phyloP scores from a whole-genome alignment of 768 basidiomycete genomes.

The Tulasnella sp. region DNA sequence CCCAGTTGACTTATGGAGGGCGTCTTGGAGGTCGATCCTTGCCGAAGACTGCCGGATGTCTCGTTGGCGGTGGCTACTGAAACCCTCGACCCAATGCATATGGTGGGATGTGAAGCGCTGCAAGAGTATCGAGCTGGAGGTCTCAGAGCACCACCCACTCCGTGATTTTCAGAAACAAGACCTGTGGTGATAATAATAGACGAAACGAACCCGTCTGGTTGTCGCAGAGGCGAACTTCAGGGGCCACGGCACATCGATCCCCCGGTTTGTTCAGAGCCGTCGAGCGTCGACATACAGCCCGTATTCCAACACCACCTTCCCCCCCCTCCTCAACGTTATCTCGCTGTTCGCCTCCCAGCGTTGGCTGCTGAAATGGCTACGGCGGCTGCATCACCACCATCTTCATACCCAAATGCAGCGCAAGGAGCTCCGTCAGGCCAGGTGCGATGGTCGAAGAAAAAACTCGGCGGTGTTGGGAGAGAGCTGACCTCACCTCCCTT shows the following conservation, averaged over 20 bases:
- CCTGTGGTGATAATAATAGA: too few species aligned
- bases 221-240: neutral
- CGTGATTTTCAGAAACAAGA: too few species aligned
- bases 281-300: neutral
- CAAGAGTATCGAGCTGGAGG: too few species aligned
- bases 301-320: slow-evolving; percentile 5
- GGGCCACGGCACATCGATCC: neutral
- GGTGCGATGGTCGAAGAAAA: neutral
- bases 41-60: too few species aligned
- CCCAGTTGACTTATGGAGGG: too few species aligned
- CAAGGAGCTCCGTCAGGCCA: slow-evolving; percentile 3
- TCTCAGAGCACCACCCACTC: too few species aligned
- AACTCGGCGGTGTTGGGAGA: slow-evolving; percentile 2
- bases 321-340: slow-evolving; percentile 4
- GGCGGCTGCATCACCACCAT: slow-evolving; percentile 4
- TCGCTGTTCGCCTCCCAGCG: slow-evolving; percentile 1
- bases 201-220: too few species aligned
- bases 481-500: slow-evolving; percentile 18
- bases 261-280: neutral
- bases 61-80: too few species aligned
- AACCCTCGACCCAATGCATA: too few species aligned
- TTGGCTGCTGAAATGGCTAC: slow-evolving; percentile 5
- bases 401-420: neutral
- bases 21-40: too few species aligned
- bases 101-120: too few species aligned